Percentiles rank a stretch among this genome's conserved stretches.
These are phyloP conservation scores for Symbiodinium natans DNA, from an alignment of 73 alveolate species.

Conservation along the genomic window DNA sequence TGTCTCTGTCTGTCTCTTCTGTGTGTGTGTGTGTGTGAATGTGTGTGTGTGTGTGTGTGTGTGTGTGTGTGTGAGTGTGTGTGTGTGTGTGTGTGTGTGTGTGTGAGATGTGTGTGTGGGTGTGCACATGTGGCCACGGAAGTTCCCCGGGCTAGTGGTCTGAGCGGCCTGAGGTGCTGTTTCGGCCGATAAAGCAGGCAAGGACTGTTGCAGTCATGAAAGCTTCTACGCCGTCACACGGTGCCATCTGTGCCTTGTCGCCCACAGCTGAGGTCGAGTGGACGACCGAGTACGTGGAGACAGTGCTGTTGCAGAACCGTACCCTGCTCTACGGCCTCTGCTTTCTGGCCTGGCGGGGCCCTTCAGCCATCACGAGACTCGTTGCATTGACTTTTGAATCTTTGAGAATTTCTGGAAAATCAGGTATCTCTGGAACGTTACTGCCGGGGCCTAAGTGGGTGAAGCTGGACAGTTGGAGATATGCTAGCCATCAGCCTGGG, in stretches of 20 bases:
- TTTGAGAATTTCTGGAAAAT: neutral
- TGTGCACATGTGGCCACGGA: neutral
- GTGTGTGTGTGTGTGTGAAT: too few species aligned
- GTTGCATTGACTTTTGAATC: too few species aligned
- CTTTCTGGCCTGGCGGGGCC: conserved; percentile 24
- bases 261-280: conserved; percentile 1
- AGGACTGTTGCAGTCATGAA: neutral
- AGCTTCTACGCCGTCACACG: too few species aligned
- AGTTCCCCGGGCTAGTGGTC: neutral
- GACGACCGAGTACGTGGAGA: conserved; percentile 65
- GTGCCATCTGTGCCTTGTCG: too few species aligned
- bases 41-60: too few species aligned
- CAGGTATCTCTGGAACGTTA: conserved; percentile 54
- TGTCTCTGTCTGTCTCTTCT: too few species aligned
- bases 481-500: neutral
- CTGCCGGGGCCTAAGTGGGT: neutral
- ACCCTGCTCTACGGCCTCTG: conserved; percentile 68
- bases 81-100: too few species aligned
- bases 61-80: too few species aligned
- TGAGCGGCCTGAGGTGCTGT: conserved; percentile 3
- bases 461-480: neutral
- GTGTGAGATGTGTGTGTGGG: too few species aligned
- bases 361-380: too few species aligned
- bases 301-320: conserved; percentile 32
- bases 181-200: conserved; percentile 29